A percentile compares a stretch with the other conserved stretches of the same genome.
These are phyloP conservation scores for Lecanosticta acicola DNA, from an alignment of 2,329 filamentous ascomycete species.

Conservation along the genomic window DNA sequence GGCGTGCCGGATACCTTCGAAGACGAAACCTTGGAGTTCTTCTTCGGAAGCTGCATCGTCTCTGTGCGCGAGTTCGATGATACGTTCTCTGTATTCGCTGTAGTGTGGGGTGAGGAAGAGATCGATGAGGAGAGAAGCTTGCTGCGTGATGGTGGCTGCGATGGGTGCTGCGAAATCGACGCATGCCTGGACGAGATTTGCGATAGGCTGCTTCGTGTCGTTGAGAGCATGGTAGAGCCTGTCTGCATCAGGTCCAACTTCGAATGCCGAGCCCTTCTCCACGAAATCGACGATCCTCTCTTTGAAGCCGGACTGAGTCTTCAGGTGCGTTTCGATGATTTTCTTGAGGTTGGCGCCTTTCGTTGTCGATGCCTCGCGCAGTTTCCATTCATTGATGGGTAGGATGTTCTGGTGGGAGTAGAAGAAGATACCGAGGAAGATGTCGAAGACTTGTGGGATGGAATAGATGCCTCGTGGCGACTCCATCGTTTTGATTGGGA, in stretches of 20 bases:
- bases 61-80: constrained; percentile 46
- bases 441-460: constrained; percentile 43
- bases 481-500: constrained; percentile 60
- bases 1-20: constrained; percentile 51
- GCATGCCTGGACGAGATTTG: constrained; percentile 47
- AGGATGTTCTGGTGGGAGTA: constrained; percentile 53
- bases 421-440: constrained; percentile 43
- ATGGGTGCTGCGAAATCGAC: constrained; percentile 48
- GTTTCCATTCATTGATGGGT: constrained; percentile 45
- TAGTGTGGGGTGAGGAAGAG: constrained; percentile 48
- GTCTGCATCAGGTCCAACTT: constrained; percentile 47
- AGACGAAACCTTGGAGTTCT: constrained; percentile 51
- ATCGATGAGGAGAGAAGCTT: constrained; percentile 50
- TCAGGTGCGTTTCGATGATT: constrained; percentile 43
- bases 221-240: constrained; percentile 48
- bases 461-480: constrained; percentile 53
- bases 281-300: constrained; percentile 44
- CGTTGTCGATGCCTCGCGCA: constrained; percentile 42
- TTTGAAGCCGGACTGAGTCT: constrained; percentile 40
- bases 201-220: constrained; percentile 42
- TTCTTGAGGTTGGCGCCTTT: constrained; percentile 31
- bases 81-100: constrained; percentile 47
- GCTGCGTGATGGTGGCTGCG: constrained; percentile 48
- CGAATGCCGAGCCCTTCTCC: constrained; percentile 45
- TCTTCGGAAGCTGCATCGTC: constrained; percentile 38